Percentiles rank a stretch among this genome's conserved stretches.
These are phyloP conservation scores for Casuarina cunninghamiana DNA, from an alignment of 306 rosid genomes.

Conservation along the genomic window DNA sequence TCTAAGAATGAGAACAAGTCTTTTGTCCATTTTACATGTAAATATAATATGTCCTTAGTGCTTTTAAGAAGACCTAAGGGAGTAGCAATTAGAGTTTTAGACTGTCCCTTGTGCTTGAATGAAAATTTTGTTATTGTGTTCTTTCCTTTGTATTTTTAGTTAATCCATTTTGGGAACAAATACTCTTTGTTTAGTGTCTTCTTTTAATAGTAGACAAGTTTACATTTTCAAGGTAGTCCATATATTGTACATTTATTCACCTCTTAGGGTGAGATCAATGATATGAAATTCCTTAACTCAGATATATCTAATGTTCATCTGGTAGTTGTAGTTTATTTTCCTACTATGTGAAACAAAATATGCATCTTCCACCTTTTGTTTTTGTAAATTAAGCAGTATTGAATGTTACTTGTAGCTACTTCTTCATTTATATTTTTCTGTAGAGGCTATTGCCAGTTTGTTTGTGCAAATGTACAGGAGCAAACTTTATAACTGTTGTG, in stretches of 20 bases:
- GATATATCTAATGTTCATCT: slow-evolving; percentile 39
- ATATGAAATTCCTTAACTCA: not conserved
- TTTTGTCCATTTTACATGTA: slow-evolving; percentile 93
- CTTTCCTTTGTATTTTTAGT: slow-evolving; percentile 23
- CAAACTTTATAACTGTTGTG: slow-evolving; percentile 82
- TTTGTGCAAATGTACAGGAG: slow-evolving; percentile 68
- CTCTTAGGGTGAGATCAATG: slow-evolving; percentile 38
- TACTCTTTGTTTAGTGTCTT: slow-evolving; percentile 39
- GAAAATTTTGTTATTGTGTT: slow-evolving; percentile 37
- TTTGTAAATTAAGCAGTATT: slow-evolving; percentile 24
- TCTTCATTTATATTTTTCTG: slow-evolving; percentile 37
- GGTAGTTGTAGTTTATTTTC: slow-evolving; percentile 40
- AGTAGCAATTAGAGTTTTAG: slow-evolving; percentile 53
- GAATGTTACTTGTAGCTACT: slow-evolving; percentile 37
- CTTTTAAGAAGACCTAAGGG: slow-evolving; percentile 56
- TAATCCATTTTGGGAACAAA: slow-evolving; percentile 34
- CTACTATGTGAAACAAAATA: slow-evolving; percentile 31
- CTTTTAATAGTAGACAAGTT: slow-evolving; percentile 41
- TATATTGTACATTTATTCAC: slow-evolving; percentile 49
- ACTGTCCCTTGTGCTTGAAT: slow-evolving; percentile 57
- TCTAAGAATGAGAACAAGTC: slow-evolving; percentile 99
- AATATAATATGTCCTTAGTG: slow-evolving; percentile 67
- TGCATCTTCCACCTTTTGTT: slow-evolving; percentile 29
- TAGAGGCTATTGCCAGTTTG: slow-evolving; percentile 57
- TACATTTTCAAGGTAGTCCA: slow-evolving; percentile 41